phyloP scores from a whole-genome alignment of 768 basidiomycete genomes.

The Hortiboletus campestris region DNA sequence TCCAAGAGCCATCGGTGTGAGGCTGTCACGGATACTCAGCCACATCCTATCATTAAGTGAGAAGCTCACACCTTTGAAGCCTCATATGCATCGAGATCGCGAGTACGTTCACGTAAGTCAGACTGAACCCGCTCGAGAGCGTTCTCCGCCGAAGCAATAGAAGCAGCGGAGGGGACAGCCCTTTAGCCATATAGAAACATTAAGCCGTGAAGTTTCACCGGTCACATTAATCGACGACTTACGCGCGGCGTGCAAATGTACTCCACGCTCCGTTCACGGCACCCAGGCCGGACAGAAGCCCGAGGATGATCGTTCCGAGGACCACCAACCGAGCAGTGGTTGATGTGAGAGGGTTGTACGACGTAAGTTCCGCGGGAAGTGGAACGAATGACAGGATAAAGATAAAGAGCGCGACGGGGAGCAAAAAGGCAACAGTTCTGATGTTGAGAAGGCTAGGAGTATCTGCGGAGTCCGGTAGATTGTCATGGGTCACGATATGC shows the following conservation, averaged over 20 bases:
- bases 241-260: conserved; percentile 23
- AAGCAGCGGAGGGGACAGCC: conserved; percentile 23
- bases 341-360: conserved; percentile 43
- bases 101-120: conserved; percentile 45
- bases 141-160: conserved; percentile 52
- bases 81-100: conserved; percentile 24
- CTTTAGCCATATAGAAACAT: conserved; percentile 15
- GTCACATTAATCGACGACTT: conserved; percentile 20
- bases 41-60: background rate
- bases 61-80: conserved; percentile 25
- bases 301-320: conserved; percentile 76
- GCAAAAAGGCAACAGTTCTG: conserved; percentile 27
- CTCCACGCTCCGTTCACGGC: conserved; percentile 67
- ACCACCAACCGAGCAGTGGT: conserved; percentile 66
- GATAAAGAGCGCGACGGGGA: conserved; percentile 56
- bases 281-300: conserved; percentile 76
- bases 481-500: background rate
- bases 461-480: conserved; percentile 13
- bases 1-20: conserved; percentile 26
- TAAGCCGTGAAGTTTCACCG: conserved; percentile 3
- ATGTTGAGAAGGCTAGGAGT: conserved; percentile 25
- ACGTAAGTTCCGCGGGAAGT: conserved; percentile 50
- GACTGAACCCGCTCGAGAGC: conserved; percentile 58
- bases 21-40: conserved; percentile 20
- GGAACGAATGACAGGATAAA: conserved; percentile 65